These are phyloP conservation scores for Solanum dulcamara DNA, from an alignment of 257 asterid genomes.

Conservation along the genomic window DNA sequence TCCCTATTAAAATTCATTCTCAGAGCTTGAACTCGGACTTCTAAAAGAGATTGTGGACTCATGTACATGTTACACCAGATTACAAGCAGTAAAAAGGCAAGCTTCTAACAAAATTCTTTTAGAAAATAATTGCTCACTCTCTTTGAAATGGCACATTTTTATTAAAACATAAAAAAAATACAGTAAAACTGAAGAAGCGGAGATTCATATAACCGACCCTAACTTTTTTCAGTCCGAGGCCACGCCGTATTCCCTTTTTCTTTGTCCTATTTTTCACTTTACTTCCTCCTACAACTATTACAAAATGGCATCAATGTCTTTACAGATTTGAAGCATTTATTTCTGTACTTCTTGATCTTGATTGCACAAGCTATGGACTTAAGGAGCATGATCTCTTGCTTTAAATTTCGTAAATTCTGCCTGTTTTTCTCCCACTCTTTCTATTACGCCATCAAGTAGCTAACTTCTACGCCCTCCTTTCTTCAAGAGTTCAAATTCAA, in stretches of 20 bases:
- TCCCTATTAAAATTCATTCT: neutral
- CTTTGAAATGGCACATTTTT: neutral
- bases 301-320: neutral
- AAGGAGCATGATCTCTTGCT: too few relatives aligned
- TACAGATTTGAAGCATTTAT: neutral
- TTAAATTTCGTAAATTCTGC: too few relatives aligned
- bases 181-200: neutral
- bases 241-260: neutral
- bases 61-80: neutral
- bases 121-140: neutral
- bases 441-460: neutral
- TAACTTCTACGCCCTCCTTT: constrained; percentile 1
- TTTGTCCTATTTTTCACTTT: neutral
- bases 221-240: neutral
- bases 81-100: neutral
- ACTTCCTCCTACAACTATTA: neutral
- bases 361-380: neutral
- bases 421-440: too few relatives aligned
- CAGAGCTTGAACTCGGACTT: neutral
- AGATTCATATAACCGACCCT: neutral
- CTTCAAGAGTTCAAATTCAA: constrained; percentile 31
- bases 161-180: neutral
- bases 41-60: neutral
- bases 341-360: neutral
- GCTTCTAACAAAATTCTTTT: neutral